Percentiles rank a stretch among this genome's conserved stretches.
Conservation (phyloP, 2,329 filamentous ascomycete species). For the Fusarium sp. region DNA sequence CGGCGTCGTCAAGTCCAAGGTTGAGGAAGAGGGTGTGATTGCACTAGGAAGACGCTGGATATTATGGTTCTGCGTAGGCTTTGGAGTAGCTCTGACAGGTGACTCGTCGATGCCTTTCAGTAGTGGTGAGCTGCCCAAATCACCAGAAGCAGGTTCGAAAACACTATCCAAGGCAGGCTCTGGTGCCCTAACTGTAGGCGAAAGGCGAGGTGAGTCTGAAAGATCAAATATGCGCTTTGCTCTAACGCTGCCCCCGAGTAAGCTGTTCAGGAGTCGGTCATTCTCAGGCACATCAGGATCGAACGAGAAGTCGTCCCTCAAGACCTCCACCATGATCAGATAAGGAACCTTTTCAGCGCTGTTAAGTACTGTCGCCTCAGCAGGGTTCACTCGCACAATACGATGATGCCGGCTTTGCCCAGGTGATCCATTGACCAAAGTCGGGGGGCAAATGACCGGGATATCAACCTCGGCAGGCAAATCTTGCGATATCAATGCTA, state of each 20-base stretch:
- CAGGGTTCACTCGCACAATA: slow-evolving; percentile 85
- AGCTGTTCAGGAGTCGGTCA: slow-evolving; percentile 69
- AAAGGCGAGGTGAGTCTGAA: slow-evolving; percentile 72
- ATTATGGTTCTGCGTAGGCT: slow-evolving; percentile 50
- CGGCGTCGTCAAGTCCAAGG: slow-evolving; percentile 73
- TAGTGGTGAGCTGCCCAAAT: slow-evolving; percentile 80
- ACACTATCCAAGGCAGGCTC: slow-evolving; percentile 76
- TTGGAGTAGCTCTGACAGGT: slow-evolving; percentile 49
- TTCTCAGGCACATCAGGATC: slow-evolving; percentile 82
- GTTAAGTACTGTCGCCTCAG: slow-evolving; percentile 86
- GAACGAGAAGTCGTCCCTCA: slow-evolving; percentile 86
- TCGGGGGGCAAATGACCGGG: slow-evolving; percentile 83
- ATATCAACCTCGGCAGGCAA: slow-evolving; percentile 87
- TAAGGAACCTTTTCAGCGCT: slow-evolving; percentile 90
- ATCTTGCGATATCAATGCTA: slow-evolving; percentile 84
- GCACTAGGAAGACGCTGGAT: slow-evolving; percentile 72
- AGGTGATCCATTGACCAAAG: slow-evolving; percentile 78
- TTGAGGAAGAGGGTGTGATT: slow-evolving; percentile 70
- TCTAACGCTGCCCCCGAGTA: slow-evolving; percentile 69
- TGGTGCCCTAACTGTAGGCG: slow-evolving; percentile 55
- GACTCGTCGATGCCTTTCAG: slow-evolving; percentile 71
- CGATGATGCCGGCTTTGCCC: slow-evolving; percentile 83
- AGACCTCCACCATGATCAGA: slow-evolving; percentile 84
- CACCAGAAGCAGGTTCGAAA: slow-evolving; percentile 84
- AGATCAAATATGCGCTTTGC: slow-evolving; percentile 76